Conservation (phyloP, 495 filamentous ascomycete genomes). For the Tuber borchii region DNA sequence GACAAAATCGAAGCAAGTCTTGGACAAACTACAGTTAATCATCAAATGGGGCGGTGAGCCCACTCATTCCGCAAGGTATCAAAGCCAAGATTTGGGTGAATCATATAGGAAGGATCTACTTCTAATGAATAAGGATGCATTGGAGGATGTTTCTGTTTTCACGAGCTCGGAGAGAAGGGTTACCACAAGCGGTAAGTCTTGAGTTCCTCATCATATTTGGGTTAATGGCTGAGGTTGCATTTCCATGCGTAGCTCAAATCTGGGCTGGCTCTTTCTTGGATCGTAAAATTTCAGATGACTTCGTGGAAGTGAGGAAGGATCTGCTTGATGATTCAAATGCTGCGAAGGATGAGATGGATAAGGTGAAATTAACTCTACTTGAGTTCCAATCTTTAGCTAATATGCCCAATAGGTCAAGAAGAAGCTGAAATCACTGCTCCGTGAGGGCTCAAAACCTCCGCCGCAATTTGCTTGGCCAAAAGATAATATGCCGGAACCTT, state of each 20-base stretch:
- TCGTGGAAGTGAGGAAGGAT: conserved; percentile 84
- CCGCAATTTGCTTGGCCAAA: conserved; percentile 97
- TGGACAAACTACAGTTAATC: conserved; percentile 94
- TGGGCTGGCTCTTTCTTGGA: conserved; percentile 87
- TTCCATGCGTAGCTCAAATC: conserved; percentile 63
- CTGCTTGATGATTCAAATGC: conserved; percentile 95
- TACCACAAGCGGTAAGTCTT: conserved; percentile 67
- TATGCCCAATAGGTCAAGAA: conserved; percentile 64
- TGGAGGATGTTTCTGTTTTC: conserved; percentile 86
- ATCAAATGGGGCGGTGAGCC: conserved; percentile 99
- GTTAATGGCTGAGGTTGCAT: conserved; percentile 31
- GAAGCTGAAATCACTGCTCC: conserved; percentile 84
- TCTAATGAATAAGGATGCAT: conserved; percentile 82
- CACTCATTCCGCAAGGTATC: conserved; percentile 93
- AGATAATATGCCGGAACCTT: conserved; percentile 81
- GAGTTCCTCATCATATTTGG: background rate
- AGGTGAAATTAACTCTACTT: conserved; percentile 42
- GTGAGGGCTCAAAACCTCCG: conserved; percentile 79
- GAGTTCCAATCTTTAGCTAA: conserved; percentile 8
- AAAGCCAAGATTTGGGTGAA: conserved; percentile 85
- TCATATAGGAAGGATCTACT: conserved; percentile 93
- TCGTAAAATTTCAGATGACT: conserved; percentile 72
- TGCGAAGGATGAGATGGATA: conserved; percentile 99
- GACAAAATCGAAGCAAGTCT: conserved; percentile 13
- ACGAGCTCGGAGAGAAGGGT: conserved; percentile 92